Percentiles rank a stretch among this genome's conserved stretches.
Evolutionary conservation across 208 protist genomes (phyloP).

Genomic region (Trichomonas vaginalis): DNA sequence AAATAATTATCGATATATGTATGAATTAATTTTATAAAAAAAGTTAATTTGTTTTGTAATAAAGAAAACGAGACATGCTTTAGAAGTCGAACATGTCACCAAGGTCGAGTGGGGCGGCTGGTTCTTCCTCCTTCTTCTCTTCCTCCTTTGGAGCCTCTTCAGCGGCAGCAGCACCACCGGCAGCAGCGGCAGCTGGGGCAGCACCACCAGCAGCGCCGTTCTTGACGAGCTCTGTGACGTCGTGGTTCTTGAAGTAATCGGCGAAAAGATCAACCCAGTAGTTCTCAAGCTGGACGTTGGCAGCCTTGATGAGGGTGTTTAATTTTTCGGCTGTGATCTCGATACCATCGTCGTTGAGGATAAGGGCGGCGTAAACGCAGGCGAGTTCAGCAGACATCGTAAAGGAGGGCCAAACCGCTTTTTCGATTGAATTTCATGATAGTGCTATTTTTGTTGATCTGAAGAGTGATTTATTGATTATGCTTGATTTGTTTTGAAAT

Average conservation of each 20-base stretch:
- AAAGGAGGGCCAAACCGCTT: not conserved
- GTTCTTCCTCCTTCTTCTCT: not conserved
- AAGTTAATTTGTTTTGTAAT: too few species aligned
- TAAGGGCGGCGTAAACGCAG: not conserved
- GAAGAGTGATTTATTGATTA: too few species aligned
- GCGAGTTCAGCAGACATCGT: not conserved
- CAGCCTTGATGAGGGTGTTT: not conserved
- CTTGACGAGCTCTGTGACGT: not conserved
- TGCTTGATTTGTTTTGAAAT: too few species aligned
- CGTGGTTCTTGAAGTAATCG: not conserved
- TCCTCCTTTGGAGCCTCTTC: not conserved
- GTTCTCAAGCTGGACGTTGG: not conserved
- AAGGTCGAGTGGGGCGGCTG: not conserved
- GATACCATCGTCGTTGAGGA: not conserved
- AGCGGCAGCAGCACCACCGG: not conserved
- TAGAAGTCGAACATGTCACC: not conserved
- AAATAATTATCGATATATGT: too few species aligned
- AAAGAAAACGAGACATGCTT: too few species aligned
- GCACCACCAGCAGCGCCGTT: not conserved
- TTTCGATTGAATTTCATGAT: too few species aligned
- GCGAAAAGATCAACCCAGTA: constrained; percentile 11
- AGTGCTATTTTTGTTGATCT: too few species aligned
- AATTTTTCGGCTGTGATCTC: not conserved
- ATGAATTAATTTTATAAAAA: too few species aligned
- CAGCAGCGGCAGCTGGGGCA: not conserved